These are phyloP conservation scores for Hemisphaericaspora nanyangensis DNA, from an alignment of 805 yeast species.

Conservation along the genomic window DNA sequence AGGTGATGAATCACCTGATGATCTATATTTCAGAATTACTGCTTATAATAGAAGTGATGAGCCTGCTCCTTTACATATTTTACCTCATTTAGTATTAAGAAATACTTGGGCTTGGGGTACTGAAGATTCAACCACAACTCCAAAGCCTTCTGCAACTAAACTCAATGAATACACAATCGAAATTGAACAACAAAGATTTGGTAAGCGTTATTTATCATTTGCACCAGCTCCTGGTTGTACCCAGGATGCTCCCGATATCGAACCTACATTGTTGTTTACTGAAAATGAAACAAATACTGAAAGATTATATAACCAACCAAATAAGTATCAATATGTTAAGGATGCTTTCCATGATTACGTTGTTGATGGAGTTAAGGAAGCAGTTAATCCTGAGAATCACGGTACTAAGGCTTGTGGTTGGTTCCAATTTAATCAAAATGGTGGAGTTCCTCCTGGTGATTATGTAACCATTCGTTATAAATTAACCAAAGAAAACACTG, in stretches of 20 bases:
- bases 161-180: conserved; percentile 46
- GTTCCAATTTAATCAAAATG: conserved; percentile 71
- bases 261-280: conserved; percentile 75
- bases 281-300: conserved; percentile 82
- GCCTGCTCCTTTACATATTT: conserved; percentile 82
- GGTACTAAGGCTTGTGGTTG: conserved; percentile 89
- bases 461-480: conserved; percentile 81
- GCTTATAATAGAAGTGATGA: conserved; percentile 81
- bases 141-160: conserved; percentile 47
- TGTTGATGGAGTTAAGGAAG: conserved; percentile 53
- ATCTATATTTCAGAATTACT: conserved; percentile 75
- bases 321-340: conserved; percentile 58
- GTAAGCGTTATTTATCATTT: conserved; percentile 60
- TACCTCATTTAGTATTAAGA: conserved; percentile 81
- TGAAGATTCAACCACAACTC: conserved; percentile 36
- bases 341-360: conserved; percentile 90
- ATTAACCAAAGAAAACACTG: conserved; percentile 44
- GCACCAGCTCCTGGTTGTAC: conserved; percentile 80
- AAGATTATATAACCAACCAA: conserved; percentile 61
- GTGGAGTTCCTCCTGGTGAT: conserved; percentile 82
- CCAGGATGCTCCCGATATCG: conserved; percentile 61
- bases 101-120: conserved; percentile 94
- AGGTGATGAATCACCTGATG: conserved; percentile 75
- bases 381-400: conserved; percentile 61
- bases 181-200: conserved; percentile 66